Base-by-base conservation (phyloP, 352 stramenopile species). In the Globisporangium abappressorium region DNA sequence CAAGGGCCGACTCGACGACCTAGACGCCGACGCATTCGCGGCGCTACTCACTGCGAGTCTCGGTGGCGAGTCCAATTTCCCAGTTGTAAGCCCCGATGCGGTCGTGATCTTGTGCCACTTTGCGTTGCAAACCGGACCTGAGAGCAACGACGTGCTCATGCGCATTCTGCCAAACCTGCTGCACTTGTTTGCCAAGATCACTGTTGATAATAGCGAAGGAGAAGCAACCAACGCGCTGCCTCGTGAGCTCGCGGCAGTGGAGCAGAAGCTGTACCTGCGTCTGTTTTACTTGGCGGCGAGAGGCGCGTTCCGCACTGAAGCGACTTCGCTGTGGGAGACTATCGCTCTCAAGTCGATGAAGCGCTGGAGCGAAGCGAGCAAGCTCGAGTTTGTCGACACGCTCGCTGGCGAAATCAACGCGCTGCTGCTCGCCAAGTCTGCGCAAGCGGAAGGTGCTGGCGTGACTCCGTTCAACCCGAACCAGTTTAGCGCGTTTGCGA, bases 71-170 rank as follows among this genome's bases (percentile, higher is more conserved):
- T 63, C 63, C 0, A 68, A 69, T 34, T 74, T 71, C 22, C 85
- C 85, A 14, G 76, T 92, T 9, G 77, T 92, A 20, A 93, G 80
- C 41, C 77, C 82, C 20, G 85, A 93, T 47, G 79, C 79, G 1
- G 82, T 92, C 8, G 80, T 92, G 49, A 92, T 92, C 53, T 67
- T 93, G 54, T 83, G 76, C 64, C 85, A 93, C 55, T 91, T 87
- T 63, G 83, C 79, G 20, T 68, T 81, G 30, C 81, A 87, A 70
- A 74, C 84, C 11, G 69, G 64, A 9, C 2, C 49, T 0, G 74
- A 89, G n/a, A 78, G 58, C 36, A 76, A 72, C 28, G 69, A 84
- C 26, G 74, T 79, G 15, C 67, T 82, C 51, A 79, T 91, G 73
- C 77, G 81, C n/a, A 76, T 92, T 30, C 61, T 93, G n/a, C 78